Evolutionary conservation across 306 rosid species (phyloP), one percentile per base, ranked within the genome.

Genomic region (Prunus dulcis): DNA sequence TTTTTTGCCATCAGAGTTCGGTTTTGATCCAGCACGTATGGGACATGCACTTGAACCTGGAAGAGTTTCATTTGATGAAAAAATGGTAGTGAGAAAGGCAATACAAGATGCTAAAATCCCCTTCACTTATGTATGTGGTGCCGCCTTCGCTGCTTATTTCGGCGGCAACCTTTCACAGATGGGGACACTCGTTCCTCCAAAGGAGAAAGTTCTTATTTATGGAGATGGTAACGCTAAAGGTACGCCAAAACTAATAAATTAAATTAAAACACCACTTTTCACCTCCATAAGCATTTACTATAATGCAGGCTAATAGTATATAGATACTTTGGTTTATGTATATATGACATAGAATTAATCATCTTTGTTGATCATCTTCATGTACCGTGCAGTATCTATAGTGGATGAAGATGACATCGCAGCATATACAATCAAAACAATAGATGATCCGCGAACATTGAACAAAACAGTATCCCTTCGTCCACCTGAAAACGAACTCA

Each of bases 211-310:
- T 32, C 19, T 80, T 67, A 76, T 92, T 61, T 83, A 65, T 69
- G 95, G 90, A 79, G 93, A 92, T 74, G 97, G 88, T 77, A 87
- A 89, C 77, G 41, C 55, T n/a, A 92, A 92, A 74, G 93, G 97
- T 88, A 85, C 57, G 3, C 1, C 38, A 32, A 32, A 32, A 5
- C 8, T 32, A 32, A 32, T 32, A 32, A 32, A 32, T 32, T 32
- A 32, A 32, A 32, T 32, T 5, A 32, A 32, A 32, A 32, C 38
- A 32, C 38, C 7, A 32, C 7, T 32, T 32, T 32, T 32, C 38
- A 32, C 38, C 38, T 0, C 38, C 38, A 32, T 5, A 5, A 1
- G 38, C 38, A 32, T 32, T 32, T 32, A 32, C 38, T 32, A 32
- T 32, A 0, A 5, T 32, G 7, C 38, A 32, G 7, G 38, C 38